Evolutionary conservation across 306 rosid species (phyloP).

Genomic region (Canavalia ensiformis): DNA sequence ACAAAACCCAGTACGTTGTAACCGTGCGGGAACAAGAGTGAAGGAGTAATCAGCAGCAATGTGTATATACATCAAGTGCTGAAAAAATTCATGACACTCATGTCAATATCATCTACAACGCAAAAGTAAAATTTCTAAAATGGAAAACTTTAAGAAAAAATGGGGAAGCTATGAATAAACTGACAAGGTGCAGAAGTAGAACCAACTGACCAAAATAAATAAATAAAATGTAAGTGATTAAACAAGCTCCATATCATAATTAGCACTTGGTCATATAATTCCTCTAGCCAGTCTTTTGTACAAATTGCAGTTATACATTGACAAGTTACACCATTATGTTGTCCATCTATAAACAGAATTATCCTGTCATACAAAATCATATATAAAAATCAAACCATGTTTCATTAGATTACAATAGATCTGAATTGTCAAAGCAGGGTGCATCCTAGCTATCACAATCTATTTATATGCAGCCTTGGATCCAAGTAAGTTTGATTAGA

Average conservation of each 20-base stretch:
- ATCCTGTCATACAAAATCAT: slow-evolving; percentile 44
- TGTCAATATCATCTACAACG: neutral
- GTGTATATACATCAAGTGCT: neutral
- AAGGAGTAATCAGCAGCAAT: neutral
- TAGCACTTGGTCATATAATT: slow-evolving; percentile 27
- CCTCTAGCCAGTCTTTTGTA: slow-evolving; percentile 43
- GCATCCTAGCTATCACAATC: slow-evolving; percentile 49
- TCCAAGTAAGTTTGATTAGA: slow-evolving; percentile 52
- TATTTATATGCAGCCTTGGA: slow-evolving; percentile 49
- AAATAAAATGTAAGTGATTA: neutral
- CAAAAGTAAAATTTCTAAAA: neutral
- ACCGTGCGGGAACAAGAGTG: neutral
- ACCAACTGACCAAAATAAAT: neutral
- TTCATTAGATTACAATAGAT: slow-evolving; percentile 45
- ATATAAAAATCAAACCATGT: slow-evolving; percentile 46
- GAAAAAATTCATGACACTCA: neutral
- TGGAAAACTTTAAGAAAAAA: neutral
- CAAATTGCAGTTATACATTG: slow-evolving; percentile 45
- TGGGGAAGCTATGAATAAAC: neutral
- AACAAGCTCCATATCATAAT: slow-evolving; percentile 33
- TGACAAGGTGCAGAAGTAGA: neutral
- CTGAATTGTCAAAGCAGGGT: slow-evolving; percentile 47
- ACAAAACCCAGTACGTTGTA: neutral
- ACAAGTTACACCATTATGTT: slow-evolving; percentile 47
- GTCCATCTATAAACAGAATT: slow-evolving; percentile 39